A percentile compares a stretch with the other conserved stretches of the same genome.
Evolutionary conservation across 2,329 filamentous ascomycete species (phyloP).

Genomic region (Diaporthe sp.): DNA sequence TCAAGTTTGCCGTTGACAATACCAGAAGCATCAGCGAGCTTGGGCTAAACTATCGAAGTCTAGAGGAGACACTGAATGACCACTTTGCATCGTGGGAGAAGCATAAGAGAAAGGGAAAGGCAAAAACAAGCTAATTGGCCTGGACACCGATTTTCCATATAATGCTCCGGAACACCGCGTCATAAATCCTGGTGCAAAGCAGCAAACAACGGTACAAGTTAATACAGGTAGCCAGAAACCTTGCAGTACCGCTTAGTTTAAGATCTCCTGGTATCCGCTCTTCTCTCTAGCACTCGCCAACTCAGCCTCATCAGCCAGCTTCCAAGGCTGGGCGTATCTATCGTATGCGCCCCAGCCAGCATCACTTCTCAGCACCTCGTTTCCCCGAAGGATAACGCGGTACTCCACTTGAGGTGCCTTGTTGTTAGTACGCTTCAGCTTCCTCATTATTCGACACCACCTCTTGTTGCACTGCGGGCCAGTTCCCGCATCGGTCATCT

Average conservation of each 20-base stretch:
- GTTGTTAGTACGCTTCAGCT: constrained; percentile 5
- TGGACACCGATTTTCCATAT: not conserved
- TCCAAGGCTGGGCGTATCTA: constrained; percentile 41
- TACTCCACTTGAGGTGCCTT: constrained; percentile 40
- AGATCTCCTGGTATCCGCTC: constrained; percentile 14
- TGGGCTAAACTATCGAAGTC: constrained; percentile 18
- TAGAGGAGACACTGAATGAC: constrained; percentile 33
- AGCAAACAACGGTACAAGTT: not conserved
- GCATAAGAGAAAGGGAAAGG: not conserved
- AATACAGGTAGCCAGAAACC: not conserved
- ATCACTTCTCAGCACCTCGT: constrained; percentile 37
- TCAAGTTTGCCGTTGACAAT: constrained; percentile 33
- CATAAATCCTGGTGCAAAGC: not conserved
- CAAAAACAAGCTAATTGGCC: not conserved
- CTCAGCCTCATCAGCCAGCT: constrained; percentile 37
- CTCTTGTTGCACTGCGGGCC: not conserved
- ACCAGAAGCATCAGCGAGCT: constrained; percentile 33
- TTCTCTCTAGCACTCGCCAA: constrained; percentile 14
- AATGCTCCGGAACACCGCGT: too few relatives aligned
- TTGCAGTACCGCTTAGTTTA: not conserved
- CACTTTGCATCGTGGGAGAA: constrained; percentile 32
- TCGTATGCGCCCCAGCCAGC: constrained; percentile 41
- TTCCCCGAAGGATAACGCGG: constrained; percentile 41
- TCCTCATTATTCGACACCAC: not conserved
- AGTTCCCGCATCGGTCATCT: constrained; percentile 39